Evolutionary conservation across 257 asterid species (phyloP), one percentile per base, ranked within the genome.

Genomic region (Schizonepeta tenuifolia): DNA sequence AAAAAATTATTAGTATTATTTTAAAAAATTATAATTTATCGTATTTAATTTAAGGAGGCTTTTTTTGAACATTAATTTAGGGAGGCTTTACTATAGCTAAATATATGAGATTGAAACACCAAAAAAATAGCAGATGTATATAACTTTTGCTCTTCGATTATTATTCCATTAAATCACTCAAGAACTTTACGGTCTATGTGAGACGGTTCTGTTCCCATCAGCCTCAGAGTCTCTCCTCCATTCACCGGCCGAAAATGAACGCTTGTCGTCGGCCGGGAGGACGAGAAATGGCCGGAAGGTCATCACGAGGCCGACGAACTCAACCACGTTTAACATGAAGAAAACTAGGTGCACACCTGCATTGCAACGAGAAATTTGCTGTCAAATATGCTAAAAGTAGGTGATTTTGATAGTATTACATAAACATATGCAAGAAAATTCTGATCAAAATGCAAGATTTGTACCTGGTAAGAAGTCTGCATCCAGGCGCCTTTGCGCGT

Each of bases 301-400:
- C 80, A 69, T 49, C 18, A 87, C 72, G 12, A 90, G 67, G 72
- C 89, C 96, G 26, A 86, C 43, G n/a, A 87, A 72, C 74, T 86
- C 96, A 4, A 89, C 86, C 9, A 71, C 73, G 41, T 87, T 89
- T 67, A 89, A 76, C 56, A 74, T 46, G 71, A 87, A 87, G 86
- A 90, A 90, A 35, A 90, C 89, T 77, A 90, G 71, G 75, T 84
- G 92, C 61, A 77, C 86, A 56, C 96, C 94, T 90, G 93, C 83
- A 82, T 65, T 65, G 51, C 18, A 66, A 58, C 11, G 1, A 65
- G 70, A 18, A 31, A 50, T 26, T 43, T 20, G 18, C 43, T 24
- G 33, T 67, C 51, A 74, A 60, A 72, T 31, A 31, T 49, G 49
- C 63, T 50, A 57, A 15, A 40, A 26, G 41, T 43, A 31, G 46